Conservation (phyloP, 768 basidiomycete genomes). For the Podaxis pistillaris region DNA sequence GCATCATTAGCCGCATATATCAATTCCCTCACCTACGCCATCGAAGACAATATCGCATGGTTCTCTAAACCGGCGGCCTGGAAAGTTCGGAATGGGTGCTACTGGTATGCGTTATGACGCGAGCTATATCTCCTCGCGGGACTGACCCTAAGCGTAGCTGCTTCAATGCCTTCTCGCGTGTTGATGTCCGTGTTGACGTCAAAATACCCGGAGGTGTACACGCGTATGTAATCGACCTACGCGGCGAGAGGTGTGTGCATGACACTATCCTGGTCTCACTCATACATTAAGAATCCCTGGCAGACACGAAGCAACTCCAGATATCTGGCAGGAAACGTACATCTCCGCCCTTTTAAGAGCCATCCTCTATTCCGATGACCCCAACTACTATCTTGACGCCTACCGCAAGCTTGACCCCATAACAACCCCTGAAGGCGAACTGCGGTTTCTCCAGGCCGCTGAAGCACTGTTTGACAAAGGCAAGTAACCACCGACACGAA, state of each 20-base stretch:
- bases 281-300: constrained; percentile 1
- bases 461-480: constrained; percentile 90
- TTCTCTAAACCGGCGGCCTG: constrained; percentile 81
- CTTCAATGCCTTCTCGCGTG: constrained; percentile 97
- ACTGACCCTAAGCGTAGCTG: constrained; percentile 48
- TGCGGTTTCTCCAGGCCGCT: constrained; percentile 86
- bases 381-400: constrained; percentile 85
- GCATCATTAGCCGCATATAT: constrained; percentile 98
- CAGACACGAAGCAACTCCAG: constrained; percentile 86
- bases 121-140: neutral
- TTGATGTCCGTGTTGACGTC: constrained; percentile 96
- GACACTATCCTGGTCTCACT: neutral
- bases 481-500: neutral
- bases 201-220: constrained; percentile 98
- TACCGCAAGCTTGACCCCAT: constrained; percentile 97
- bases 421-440: constrained; percentile 82
- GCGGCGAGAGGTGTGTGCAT: constrained; percentile 81
- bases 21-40: constrained; percentile 94
- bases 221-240: constrained; percentile 89
- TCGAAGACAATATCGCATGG: constrained; percentile 92
- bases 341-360: constrained; percentile 89
- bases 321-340: constrained; percentile 98
- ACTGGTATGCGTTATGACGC: constrained; percentile 58
- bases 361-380: constrained; percentile 95
- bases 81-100: constrained; percentile 93